Evolutionary conservation across 2,329 filamentous ascomycete species (phyloP), one percentile per base, ranked within the genome.

Genomic region (Blumeria graminis): DNA sequence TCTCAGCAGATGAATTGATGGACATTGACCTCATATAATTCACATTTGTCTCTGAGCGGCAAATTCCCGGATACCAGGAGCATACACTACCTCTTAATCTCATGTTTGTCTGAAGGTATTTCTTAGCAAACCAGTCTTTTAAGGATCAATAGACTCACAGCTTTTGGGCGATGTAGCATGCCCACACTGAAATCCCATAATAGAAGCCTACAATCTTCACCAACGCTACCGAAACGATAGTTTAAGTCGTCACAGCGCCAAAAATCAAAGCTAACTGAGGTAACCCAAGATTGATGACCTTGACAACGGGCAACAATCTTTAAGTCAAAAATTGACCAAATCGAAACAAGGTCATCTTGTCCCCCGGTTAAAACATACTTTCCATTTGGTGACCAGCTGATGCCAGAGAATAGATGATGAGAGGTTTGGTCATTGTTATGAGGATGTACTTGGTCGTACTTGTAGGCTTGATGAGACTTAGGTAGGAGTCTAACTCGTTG

Each of bases 121-220:
- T 46, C 13, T 55, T 18, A 55, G 52, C 18, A 6, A 28, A 55
- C 41, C 55, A 39, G 22, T 2, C 48, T 28, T 56, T 53, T 18
- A 55, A 53, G 32, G 56, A 41, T 48, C 33, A 41, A 55, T 33
- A 8, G 18, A 76, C 84, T 65, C 71, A 88, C 84, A 62, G 79
- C 82, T 70, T 90, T 90, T 18, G 92, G 90, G 58, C 89, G 78
- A 68, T 93, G 86, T 63, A 98, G 74, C 90, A 96, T 96, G 63
- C 88, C 88, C 45, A 94, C 87, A 61, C 83, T 94, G 67, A 98
- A 98, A 71, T 98, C 92, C 92, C 92, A 98, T 11, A 98, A 72
- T 58, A 94, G 78, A 16, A 98, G 72, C 57, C 88, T 77, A 63
- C 89, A 86, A 67, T 98, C 92, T 66, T 96, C 90, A 13, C 90